Evolutionary conservation across 2,329 filamentous ascomycete genomes (phyloP), one percentile per base, ranked within the genome.

Genomic region (Ceratocystis huliohia): DNA sequence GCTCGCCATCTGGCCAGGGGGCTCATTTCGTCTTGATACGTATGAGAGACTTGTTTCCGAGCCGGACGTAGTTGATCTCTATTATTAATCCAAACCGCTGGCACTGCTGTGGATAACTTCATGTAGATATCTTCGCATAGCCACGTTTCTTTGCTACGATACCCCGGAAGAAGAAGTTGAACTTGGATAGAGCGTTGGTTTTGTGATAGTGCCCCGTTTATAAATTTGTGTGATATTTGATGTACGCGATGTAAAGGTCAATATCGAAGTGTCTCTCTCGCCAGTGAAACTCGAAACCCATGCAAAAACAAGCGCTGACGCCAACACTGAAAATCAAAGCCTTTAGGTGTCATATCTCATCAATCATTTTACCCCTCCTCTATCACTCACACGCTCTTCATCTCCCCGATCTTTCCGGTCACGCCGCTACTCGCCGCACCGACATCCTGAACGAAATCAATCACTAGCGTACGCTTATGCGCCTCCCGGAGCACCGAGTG

Each of bases 1-100:
- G 1, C 74, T 94, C 59, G 78, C 91, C 71, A 74, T 96, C 2
- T 96, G 92, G 86, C 80, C 85, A 48, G 86, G 91, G 13, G 89
- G 88, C 0, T 82, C 87, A 3, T 74, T 96, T 69, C 82, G 88
- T 68, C 72, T 96, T 65, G 80, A 83, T 44, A 80, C 82, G 57
- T 96, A 96, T 73, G 86, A 93, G 74, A 78, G 75, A 59, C 45
- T 65, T n/a, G 25, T 53, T 50, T 17, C 8, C 15, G 56, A 37
- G 3, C 33, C 56, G 8, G 56, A 22, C 1, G 25, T 59, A 1
- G 5, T n/a, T 59, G 56, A 20, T 20, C 28, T 59, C 15, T 28
- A 59, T 15, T n/a, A 59, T 37, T 59, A 17, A 59, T 13, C 37
- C 4, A 41, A 41, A 1, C 37, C 20, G 20, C n/a, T 53, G 48